Evolutionary conservation across 1,284 basidiomycete genomes (phyloP).

Genomic region (Leucoagaricus sp.): DNA sequence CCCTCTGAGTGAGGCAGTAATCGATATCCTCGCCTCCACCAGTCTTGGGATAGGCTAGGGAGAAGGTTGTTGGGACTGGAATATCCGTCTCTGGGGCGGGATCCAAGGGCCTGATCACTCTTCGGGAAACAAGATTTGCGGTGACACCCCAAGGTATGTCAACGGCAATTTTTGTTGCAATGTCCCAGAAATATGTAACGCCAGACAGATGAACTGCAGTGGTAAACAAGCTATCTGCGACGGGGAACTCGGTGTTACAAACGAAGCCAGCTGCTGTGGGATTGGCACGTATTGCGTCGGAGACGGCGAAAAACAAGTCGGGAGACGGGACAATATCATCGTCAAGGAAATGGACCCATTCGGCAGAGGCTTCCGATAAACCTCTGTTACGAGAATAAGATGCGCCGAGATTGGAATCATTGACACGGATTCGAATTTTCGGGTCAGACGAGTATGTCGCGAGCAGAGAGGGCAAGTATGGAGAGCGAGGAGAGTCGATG

Average conservation of each 20-base stretch:
- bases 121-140: conserved; percentile 54
- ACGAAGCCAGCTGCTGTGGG: conserved; percentile 56
- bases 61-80: not conserved
- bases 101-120: conserved; percentile 17
- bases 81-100: not conserved
- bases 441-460: conserved; percentile 37
- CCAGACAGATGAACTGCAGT: conserved; percentile 56
- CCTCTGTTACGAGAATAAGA: conserved; percentile 53
- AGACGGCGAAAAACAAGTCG: conserved; percentile 47
- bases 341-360: conserved; percentile 56
- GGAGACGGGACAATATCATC: conserved; percentile 52
- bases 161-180: conserved; percentile 47
- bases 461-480: conserved; percentile 34
- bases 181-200: conserved; percentile 64
- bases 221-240: conserved; percentile 49
- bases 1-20: conserved; percentile 53
- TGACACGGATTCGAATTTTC: conserved; percentile 51
- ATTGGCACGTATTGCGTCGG: conserved; percentile 46
- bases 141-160: conserved; percentile 67
- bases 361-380: conserved; percentile 46
- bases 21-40: conserved; percentile 68
- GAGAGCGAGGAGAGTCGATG: conserved; percentile 52
- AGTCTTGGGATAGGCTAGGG: conserved; percentile 54
- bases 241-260: conserved; percentile 51
- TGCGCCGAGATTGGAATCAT: conserved; percentile 45